A percentile compares a stretch with the other conserved stretches of the same genome.
Evolutionary conservation across 306 rosid species (phyloP).

Genomic region (Luffa aegyptiaca): DNA sequence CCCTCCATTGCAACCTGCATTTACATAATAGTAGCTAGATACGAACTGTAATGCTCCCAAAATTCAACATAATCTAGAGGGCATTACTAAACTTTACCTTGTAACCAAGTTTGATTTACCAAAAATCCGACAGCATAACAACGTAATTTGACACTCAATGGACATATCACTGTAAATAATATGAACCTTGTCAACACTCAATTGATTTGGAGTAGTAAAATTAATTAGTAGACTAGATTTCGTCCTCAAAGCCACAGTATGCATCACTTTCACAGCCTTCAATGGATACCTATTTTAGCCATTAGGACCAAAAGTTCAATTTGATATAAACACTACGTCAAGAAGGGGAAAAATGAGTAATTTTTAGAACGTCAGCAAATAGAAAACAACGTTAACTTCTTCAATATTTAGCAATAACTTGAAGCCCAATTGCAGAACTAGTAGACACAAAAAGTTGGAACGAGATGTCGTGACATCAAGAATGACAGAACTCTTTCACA

Average conservation of each 20-base stretch:
- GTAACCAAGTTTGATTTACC: no score
- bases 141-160: neutral
- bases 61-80: no score
- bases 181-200: slow-evolving; percentile 40
- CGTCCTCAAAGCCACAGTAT: slow-evolving; percentile 73
- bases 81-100: no score
- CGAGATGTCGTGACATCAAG: neutral
- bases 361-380: neutral
- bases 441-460: neutral
- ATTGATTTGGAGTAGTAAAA: slow-evolving; percentile 34
- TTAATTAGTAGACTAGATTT: slow-evolving; percentile 44
- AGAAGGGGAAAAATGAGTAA: neutral
- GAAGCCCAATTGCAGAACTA: neutral
- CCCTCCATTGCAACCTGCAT: no score
- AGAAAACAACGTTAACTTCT: slow-evolving; percentile 2
- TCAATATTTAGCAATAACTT: neutral
- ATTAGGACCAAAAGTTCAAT: neutral
- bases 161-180: neutral
- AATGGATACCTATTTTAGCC: slow-evolving; percentile 59
- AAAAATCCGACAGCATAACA: no score
- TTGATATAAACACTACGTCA: neutral
- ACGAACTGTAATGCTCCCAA: no score
- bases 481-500: neutral
- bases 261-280: slow-evolving; percentile 96
- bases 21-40: no score